A percentile compares a stretch with the other conserved stretches of the same genome.
These are phyloP conservation scores for Ceratobasidium sp. DNA, from an alignment of 1,284 basidiomycete genomes.

Conservation along the genomic window DNA sequence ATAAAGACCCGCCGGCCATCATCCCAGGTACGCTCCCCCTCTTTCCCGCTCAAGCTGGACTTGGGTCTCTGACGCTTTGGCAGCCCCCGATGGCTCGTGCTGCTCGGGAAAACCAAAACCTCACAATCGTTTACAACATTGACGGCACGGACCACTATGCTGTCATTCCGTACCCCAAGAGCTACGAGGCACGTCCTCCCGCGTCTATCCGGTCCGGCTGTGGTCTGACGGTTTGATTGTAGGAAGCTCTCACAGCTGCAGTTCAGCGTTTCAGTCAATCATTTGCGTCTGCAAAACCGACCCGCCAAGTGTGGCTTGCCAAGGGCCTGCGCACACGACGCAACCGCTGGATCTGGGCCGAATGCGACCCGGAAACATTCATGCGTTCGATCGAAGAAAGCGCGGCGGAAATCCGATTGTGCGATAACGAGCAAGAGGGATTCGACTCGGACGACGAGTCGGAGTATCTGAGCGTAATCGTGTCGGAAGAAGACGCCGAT, in stretches of 20 bases:
- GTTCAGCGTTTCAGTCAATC: slow-evolving; percentile 32
- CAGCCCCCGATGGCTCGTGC: slow-evolving; percentile 22
- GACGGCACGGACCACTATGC: slow-evolving; percentile 28
- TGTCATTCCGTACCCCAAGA: slow-evolving; percentile 33
- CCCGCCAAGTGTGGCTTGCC: slow-evolving; percentile 29
- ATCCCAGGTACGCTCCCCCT: background rate
- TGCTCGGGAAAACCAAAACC: slow-evolving; percentile 3
- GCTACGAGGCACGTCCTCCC: slow-evolving; percentile 17
- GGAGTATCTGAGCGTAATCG: slow-evolving; percentile 30
- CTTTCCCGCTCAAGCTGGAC: background rate
- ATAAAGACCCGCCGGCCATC: slow-evolving; percentile 19
- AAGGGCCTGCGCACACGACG: slow-evolving; percentile 29
- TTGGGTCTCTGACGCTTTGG: background rate
- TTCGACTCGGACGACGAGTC: slow-evolving; percentile 33
- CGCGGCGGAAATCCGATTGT: slow-evolving; percentile 25
- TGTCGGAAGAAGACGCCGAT: slow-evolving; percentile 31
- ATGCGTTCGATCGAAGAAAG: slow-evolving; percentile 23
- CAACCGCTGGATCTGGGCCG: slow-evolving; percentile 37
- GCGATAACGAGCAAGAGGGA: slow-evolving; percentile 31
- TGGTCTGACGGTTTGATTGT: background rate
- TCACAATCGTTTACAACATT: slow-evolving; percentile 29
- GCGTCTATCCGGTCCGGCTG: background rate
- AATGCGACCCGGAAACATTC: slow-evolving; percentile 19
- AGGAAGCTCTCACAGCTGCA: slow-evolving; percentile 36
- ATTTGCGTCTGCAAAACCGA: slow-evolving; percentile 18